Conservation (phyloP, 1,284 basidiomycete species). For the Irpex sp. region DNA sequence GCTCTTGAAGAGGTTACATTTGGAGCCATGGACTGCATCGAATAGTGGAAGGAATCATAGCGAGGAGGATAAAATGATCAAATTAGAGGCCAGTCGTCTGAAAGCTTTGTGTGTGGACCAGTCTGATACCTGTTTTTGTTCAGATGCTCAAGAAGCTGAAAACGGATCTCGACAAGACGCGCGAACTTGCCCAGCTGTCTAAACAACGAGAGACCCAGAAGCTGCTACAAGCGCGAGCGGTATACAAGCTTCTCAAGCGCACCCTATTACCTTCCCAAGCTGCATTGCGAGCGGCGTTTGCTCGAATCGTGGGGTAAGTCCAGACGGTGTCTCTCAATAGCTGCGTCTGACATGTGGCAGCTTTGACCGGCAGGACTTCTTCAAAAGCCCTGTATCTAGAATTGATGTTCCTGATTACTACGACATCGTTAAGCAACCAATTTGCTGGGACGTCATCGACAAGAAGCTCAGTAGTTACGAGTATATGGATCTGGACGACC, state of each 20-base stretch:
- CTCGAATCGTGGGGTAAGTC: conserved; percentile 63
- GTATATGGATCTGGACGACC: conserved; percentile 74
- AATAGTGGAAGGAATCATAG: conserved; percentile 63
- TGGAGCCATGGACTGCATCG: conserved; percentile 96
- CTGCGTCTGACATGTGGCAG: conserved; percentile 37
- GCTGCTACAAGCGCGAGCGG: conserved; percentile 65
- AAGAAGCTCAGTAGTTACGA: conserved; percentile 73
- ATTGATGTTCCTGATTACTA: conserved; percentile 90
- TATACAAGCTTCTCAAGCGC: conserved; percentile 65
- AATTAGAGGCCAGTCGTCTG: conserved; percentile 63
- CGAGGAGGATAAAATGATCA: conserved; percentile 82
- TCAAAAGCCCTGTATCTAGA: conserved; percentile 79
- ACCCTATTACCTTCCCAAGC: conserved; percentile 69
- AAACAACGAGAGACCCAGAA: conserved; percentile 86
- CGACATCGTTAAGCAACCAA: conserved; percentile 82
- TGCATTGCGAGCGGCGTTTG: conserved; percentile 62
- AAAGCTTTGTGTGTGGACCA: not conserved
- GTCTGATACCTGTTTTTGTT: not conserved
- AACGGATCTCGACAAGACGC: conserved; percentile 76
- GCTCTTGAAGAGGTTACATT: conserved; percentile 87
- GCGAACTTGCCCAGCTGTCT: conserved; percentile 68
- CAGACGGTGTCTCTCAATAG: conserved; percentile 1
- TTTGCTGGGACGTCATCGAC: conserved; percentile 87
- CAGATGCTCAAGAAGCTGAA: conserved; percentile 73
- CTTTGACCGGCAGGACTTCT: conserved; percentile 71